Percentiles rank a stretch among this genome's conserved stretches.
phyloP scores from a whole-genome alignment of 169 alveolate species.

The Babesia caballi region DNA sequence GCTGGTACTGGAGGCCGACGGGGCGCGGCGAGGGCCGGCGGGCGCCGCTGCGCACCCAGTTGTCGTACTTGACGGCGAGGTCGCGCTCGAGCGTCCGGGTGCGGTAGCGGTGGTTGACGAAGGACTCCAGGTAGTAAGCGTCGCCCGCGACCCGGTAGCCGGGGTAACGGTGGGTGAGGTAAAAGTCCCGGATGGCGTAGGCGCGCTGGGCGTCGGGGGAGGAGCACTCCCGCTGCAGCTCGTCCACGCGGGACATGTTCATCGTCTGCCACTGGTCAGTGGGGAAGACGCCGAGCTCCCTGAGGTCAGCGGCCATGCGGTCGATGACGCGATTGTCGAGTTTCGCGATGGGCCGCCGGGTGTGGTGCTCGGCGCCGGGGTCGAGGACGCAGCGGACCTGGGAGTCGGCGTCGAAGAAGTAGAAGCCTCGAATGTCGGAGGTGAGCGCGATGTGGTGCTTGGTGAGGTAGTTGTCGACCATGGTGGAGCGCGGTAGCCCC shows the following conservation, averaged over 20 bases:
- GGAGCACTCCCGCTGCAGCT: conserved; percentile 43
- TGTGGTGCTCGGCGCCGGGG: background rate
- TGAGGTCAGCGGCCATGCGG: conserved; percentile 33
- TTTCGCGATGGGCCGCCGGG: background rate
- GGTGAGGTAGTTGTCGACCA: conserved; percentile 49
- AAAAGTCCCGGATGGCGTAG: conserved; percentile 60
- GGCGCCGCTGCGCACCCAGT: conserved; percentile 63
- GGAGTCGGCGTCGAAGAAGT: conserved; percentile 43
- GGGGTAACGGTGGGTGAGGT: conserved; percentile 38
- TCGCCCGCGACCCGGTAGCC: conserved; percentile 24
- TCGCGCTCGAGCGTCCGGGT: conserved; percentile 54
- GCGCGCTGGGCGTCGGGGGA: conserved; percentile 51
- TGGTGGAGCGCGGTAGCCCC: conserved; percentile 39
- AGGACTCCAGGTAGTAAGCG: conserved; percentile 43
- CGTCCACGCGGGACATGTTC: conserved; percentile 49
- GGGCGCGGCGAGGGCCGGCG: conserved; percentile 47
- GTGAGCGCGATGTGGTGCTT: conserved; percentile 56
- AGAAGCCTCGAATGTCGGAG: conserved; percentile 31
- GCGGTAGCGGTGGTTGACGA: conserved; percentile 48
- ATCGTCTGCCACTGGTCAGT: conserved; percentile 28
- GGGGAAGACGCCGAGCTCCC: conserved; percentile 32
- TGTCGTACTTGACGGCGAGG: conserved; percentile 32
- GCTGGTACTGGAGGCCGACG: conserved; percentile 24
- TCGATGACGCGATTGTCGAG: conserved; percentile 17
- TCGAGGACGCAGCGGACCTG: conserved; percentile 19